Evolutionary conservation across 108 stramenopile genomes (phyloP), one percentile per base, ranked within the genome.

Genomic region (Heterococcus sp.): DNA sequence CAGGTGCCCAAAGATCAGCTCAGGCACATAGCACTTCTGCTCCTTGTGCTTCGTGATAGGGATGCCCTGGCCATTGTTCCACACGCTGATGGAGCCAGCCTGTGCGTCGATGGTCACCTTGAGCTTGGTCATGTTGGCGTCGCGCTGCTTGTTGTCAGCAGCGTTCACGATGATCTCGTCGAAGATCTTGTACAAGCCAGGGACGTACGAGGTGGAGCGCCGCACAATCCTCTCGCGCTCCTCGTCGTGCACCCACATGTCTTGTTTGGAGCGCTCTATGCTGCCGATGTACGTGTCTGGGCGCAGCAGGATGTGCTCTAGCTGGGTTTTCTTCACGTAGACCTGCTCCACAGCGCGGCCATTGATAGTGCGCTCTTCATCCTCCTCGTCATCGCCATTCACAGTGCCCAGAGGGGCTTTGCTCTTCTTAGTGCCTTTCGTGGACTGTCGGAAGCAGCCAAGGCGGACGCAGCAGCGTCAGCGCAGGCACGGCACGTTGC

Each of bases 121-220:
- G 40, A 99, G 89, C 81, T 87, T 88, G 86, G 94, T 91, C 97
- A 98, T 98, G 75, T 38, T 82, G 32, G 92, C 87, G 90, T 99
- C 96, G 31, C 99, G 94, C 89, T 98, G 97, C 88, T 98, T 98
- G 91, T 99, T 99, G 87, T 99, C 99, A 0, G 96, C 93, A 32
- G 99, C 99, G 85, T 99, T 99, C 38, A 99, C 97, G 33, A 99
- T 87, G 82, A 99, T 98, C 89, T 99, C 99, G 82, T 99, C 99
- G 81, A 97, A 99, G 72, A 99, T 98, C 81, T 99, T 99, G 94
- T 87, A 98, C 33, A 99, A 89, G 71, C 96, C 97, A 72, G 99
- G 99, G 1, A 90, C 90, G 86, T 84, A 98, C 2, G 94, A 96
- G 84, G 94, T 87, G 38, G 90, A 83, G 28, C 88, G 82, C 65